A percentile compares a stretch with the other conserved stretches of the same genome.
phyloP scores from a whole-genome alignment of 2,329 filamentous ascomycete species.

The Fusarium sp. region DNA sequence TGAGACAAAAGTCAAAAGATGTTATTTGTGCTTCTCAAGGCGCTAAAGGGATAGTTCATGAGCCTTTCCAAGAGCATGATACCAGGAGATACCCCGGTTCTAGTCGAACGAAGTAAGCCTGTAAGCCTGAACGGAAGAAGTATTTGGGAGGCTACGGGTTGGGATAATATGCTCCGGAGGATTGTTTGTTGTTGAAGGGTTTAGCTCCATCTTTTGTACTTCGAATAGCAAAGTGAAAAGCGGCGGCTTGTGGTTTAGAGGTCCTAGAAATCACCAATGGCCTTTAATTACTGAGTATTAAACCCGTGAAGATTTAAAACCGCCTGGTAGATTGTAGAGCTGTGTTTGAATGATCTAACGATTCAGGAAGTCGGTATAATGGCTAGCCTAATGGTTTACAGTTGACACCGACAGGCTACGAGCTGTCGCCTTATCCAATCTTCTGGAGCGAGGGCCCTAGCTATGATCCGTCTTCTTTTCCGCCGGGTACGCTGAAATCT shows the following conservation, averaged over 20 bases:
- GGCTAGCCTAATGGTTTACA: neutral
- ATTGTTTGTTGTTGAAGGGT: neutral
- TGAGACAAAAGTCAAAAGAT: neutral
- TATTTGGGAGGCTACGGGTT: neutral
- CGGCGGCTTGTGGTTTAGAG: rapidly evolving
- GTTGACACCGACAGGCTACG: neutral
- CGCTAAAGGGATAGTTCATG: neutral
- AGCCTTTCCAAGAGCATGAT: no score
- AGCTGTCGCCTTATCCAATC: no score
- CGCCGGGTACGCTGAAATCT: rapidly evolving
- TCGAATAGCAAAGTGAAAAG: neutral
- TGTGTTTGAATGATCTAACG: neutral
- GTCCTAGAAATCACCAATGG: neutral
- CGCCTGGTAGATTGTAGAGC: neutral
- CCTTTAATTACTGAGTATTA: neutral
- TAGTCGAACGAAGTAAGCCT: no score
- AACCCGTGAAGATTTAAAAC: rapidly evolving
- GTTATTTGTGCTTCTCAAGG: no score
- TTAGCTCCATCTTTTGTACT: neutral
- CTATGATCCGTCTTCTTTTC: neutral
- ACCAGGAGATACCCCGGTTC: neutral
- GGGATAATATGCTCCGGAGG: neutral
- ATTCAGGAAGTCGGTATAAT: no score
- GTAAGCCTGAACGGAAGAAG: no score
- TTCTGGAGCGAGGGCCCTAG: neutral